Conservation (phyloP, 2,329 filamentous ascomycete genomes). For the Xylariaceae sp. region DNA sequence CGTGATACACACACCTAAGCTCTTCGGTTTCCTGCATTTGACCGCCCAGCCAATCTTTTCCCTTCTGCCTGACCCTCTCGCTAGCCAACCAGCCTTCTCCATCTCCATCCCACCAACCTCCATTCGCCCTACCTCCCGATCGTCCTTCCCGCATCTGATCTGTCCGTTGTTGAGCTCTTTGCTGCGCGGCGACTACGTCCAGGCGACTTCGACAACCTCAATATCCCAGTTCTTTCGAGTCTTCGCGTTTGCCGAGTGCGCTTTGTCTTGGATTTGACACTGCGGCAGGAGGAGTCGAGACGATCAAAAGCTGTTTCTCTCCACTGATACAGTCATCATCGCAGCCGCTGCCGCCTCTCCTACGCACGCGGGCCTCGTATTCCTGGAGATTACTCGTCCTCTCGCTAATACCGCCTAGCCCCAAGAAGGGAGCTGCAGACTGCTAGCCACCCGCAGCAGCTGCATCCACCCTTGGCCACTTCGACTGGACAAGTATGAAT, state of each 20-base stretch:
- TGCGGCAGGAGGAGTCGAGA: too few species aligned
- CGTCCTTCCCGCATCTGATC: conserved; percentile 21
- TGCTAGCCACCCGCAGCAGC: conserved; percentile 40
- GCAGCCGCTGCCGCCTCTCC: conserved; percentile 3
- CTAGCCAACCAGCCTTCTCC: conserved; percentile 37
- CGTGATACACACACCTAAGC: conserved; percentile 29
- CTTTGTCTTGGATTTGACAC: too few species aligned
- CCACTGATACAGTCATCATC: background rate
- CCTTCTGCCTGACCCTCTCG: conserved; percentile 35
- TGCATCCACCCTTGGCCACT: conserved; percentile 32
- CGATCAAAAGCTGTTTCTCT: too few species aligned
- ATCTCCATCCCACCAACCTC: conserved; percentile 30
- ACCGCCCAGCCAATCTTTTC: conserved; percentile 38
- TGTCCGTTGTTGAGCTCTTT: background rate
- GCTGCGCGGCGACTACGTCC: background rate
- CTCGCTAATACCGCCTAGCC: conserved; percentile 15
- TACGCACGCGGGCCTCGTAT: conserved; percentile 19
- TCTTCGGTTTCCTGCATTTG: conserved; percentile 39
- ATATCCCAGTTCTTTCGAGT: background rate
- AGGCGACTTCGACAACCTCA: background rate
- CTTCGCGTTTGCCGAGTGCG: too few species aligned
- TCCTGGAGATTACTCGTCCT: conserved; percentile 5
- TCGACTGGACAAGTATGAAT: conserved; percentile 48
- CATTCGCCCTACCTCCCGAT: conserved; percentile 24
- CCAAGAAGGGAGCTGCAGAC: conserved; percentile 39